Evolutionary conservation across 768 basidiomycete species (phyloP), one percentile per base, ranked within the genome.

Genomic region (Tricholoma sp.): DNA sequence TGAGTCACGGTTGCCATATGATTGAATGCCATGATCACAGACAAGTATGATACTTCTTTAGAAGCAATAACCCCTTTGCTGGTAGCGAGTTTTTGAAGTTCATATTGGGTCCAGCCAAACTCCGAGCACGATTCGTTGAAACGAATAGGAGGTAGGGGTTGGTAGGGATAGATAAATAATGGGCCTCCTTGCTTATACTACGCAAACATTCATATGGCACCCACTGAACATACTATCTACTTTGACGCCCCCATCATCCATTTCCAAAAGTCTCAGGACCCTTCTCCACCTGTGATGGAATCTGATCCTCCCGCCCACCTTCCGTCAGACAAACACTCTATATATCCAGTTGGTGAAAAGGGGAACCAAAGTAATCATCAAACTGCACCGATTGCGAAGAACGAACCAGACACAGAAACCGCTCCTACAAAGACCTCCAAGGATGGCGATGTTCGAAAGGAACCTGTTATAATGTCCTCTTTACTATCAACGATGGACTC

Each of bases 161-260:
- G 37, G 43, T 5, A 11, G 11, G 1, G 45, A 4, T 10, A 46
- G 2, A 46, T 22, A 46, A 22, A 46, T 46, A 46, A 22, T 18
- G 9, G 19, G n/a, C 16, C 18, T 5, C n/a, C 19, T 22, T 14
- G 12, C 34, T 54, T 47, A 50, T 22, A 31, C 19, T 22, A 58
- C 29, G 24, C 24, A 45, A 21, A 32, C 22, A 18, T 55, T 19
- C 5, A 16, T 50, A 60, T 59, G 57, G 49, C 49, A 31, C 22
- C 63, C 21, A 60, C 67, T 64, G 70, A 68, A 50, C 65, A 65
- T 27, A 72, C 70, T 50, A 45, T 62, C 11, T 81, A 80, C 64
- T 79, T 79, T 61, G 80, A 81, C 77, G 78, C 75, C 9, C 72
- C 70, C 22, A 62, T 67, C 57, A 71, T 54, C 29, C n/a, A 24